Evolutionary conservation across 2,329 filamentous ascomycete genomes (phyloP), one percentile per base, ranked within the genome.

Genomic region (Aspergillus phoenicis): DNA sequence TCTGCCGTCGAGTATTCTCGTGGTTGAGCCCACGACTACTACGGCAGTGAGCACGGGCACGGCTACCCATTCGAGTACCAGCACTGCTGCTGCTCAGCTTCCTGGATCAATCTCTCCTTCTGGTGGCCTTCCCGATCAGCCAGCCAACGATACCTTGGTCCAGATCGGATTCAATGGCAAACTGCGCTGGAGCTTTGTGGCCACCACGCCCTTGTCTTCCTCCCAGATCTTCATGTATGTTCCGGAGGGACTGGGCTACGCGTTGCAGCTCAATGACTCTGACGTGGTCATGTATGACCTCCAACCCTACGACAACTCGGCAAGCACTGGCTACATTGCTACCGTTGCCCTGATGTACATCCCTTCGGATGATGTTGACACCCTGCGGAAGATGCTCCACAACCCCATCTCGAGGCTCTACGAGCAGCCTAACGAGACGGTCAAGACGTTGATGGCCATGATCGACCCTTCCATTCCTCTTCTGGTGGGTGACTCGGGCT

Each of bases 401-500:
- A 87, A 87, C 54, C 88, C 91, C 13, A 85, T 86, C 63, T 90
- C 91, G n/a, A 73, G 78, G 22, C 80, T 97, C 24, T 97, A 96
- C 83, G 83, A 88, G 72, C 88, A 92, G 74, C 78, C 83, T 0
- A 80, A 89, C 63, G 67, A 78, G 3, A 85, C 91, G n/a, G 84
- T 91, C 43, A 83, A 83, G 66, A 88, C 89, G 51, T 79, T 98
- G 66, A 92, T 96, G 66, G 81, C 80, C 59, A 87, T 95, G 79
- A 91, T 98, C 77, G 94, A 98, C 78, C 87, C 90, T 2, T 87
- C 89, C 3, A 93, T 97, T 72, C 87, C 90, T 61, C 85, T 94
- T 48, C 77, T 82, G 10, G 82, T 83, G 33, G 82, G 81, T 56
- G 72, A 77, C 15, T 71, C 81, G 1, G 83, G 82, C 49, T 77